Percentiles rank a stretch among this genome's conserved stretches.
phyloP scores from a whole-genome alignment of 129 eudicot genomes.

The Scalesia atractyloides region DNA sequence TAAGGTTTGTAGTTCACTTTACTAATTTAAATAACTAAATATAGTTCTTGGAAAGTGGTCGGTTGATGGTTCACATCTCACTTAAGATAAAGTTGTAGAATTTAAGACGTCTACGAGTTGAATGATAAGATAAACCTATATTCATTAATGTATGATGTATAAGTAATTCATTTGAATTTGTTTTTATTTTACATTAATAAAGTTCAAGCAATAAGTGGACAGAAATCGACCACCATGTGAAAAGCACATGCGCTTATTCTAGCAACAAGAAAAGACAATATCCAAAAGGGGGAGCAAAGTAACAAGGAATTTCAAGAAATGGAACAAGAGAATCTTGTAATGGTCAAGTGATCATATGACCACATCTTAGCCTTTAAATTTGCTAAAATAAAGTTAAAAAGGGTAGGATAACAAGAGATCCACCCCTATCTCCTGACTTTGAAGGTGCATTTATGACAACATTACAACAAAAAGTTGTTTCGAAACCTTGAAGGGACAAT shows the following conservation, averaged over 20 bases:
- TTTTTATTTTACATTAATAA: neutral
- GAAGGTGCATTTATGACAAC: slow-evolving; percentile 10
- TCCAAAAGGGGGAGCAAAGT: slow-evolving; percentile 27
- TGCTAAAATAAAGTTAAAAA: neutral
- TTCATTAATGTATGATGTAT: neutral
- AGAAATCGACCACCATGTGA: slow-evolving; percentile 24
- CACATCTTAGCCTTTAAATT: slow-evolving; percentile 10
- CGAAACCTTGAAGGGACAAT: neutral
- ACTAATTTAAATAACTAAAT: no score
- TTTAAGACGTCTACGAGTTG: neutral
- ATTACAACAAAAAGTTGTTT: neutral
- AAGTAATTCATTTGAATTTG: neutral
- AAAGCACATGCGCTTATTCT: slow-evolving; percentile 33
- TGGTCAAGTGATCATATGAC: neutral
- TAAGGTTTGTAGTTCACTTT: no score
- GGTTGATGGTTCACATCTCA: neutral
- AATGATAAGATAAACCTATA: neutral
- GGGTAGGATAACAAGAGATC: slow-evolving; percentile 20
- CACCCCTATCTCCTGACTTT: slow-evolving; percentile 24
- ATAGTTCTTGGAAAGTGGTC: no score
- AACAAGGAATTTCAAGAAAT: slow-evolving; percentile 27
- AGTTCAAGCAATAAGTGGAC: neutral
- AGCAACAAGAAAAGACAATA: slow-evolving; percentile 21
- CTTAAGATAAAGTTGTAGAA: no score
- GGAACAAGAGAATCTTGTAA: slow-evolving; percentile 21